A percentile compares a stretch with the other conserved stretches of the same genome.
phyloP scores from a whole-genome alignment of 768 basidiomycete genomes.

The Boletus vinaceobasis region DNA sequence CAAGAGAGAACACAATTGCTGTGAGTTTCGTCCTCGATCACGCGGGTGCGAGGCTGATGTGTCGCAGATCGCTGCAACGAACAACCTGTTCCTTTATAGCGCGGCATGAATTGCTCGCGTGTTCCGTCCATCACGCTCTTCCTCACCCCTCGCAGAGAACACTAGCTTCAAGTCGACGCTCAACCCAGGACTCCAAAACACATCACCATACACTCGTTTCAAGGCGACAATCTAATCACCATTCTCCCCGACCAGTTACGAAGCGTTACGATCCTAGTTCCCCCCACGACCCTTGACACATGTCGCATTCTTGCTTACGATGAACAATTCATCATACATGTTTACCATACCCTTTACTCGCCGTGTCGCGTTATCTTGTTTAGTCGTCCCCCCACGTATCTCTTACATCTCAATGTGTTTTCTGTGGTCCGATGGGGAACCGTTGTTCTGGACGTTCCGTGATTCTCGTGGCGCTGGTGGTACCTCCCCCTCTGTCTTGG shows the following conservation, averaged over 20 bases:
- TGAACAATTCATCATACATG: slow-evolving; percentile 22
- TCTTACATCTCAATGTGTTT: slow-evolving; percentile 24
- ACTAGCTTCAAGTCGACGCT: slow-evolving; percentile 9
- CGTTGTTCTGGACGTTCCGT: slow-evolving; percentile 18
- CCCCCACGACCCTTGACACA: slow-evolving; percentile 12
- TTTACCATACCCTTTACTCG: slow-evolving; percentile 31
- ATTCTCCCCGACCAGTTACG: slow-evolving; percentile 19
- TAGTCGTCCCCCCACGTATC: slow-evolving; percentile 18
- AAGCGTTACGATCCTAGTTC: slow-evolving; percentile 20
- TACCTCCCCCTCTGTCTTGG: slow-evolving; percentile 1
- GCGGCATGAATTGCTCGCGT: slow-evolving; percentile 35
- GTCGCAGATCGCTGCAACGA: slow-evolving; percentile 83
- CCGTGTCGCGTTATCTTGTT: slow-evolving; percentile 30
- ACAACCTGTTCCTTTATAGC: slow-evolving; percentile 35
- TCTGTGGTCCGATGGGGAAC: slow-evolving; percentile 20
- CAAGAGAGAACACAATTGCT: slow-evolving; percentile 95
- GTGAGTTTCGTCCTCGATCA: slow-evolving; percentile 45
- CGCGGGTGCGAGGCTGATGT: slow-evolving; percentile 5
- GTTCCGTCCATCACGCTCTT: not conserved
- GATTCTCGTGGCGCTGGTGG: slow-evolving; percentile 14
- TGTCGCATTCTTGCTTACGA: slow-evolving; percentile 32
- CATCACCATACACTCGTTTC: slow-evolving; percentile 18
- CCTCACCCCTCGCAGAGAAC: slow-evolving; percentile 11
- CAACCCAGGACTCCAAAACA: slow-evolving; percentile 14
- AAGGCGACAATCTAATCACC: slow-evolving; percentile 28